Evolutionary conservation across 306 rosid species (phyloP).

Genomic region (Rosa rugosa): DNA sequence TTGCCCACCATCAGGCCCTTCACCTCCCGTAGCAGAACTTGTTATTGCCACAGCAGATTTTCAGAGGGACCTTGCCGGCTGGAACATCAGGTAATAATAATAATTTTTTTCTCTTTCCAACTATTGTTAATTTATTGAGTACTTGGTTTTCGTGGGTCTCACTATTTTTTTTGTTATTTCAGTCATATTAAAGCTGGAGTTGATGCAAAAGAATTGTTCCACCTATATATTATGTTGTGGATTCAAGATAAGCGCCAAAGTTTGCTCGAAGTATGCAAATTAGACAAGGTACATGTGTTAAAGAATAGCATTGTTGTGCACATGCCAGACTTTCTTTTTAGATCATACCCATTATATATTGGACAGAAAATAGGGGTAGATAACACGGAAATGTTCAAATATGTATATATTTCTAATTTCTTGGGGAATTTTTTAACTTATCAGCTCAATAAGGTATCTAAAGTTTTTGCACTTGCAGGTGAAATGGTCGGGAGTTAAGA

Average conservation of each 20-base stretch:
- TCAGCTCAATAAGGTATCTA: slow-evolving; percentile 20
- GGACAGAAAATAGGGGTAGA: background rate
- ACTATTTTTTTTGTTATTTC: slow-evolving; percentile 29
- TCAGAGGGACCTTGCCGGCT: slow-evolving; percentile 75
- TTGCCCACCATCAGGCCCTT: slow-evolving; percentile 88
- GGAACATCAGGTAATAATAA: slow-evolving; percentile 64
- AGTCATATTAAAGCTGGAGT: slow-evolving; percentile 91
- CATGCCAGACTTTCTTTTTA: background rate
- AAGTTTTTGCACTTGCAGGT: slow-evolving; percentile 63
- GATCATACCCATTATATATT: slow-evolving; percentile 1
- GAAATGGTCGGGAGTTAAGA: slow-evolving; percentile 96
- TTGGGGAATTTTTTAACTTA: background rate
- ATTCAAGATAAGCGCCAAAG: slow-evolving; percentile 83
- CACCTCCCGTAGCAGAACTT: slow-evolving; percentile 87
- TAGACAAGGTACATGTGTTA: slow-evolving; percentile 74
- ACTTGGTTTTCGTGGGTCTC: slow-evolving; percentile 4
- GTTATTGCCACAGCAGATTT: slow-evolving; percentile 93
- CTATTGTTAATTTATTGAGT: background rate
- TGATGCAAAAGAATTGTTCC: slow-evolving; percentile 95
- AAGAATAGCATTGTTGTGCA: background rate
- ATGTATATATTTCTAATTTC: background rate
- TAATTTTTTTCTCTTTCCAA: slow-evolving; percentile 11
- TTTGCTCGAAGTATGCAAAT: slow-evolving; percentile 83
- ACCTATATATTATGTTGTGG: slow-evolving; percentile 90
- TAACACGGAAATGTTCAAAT: background rate